Evolutionary conservation across 208 protist genomes (phyloP).

Genomic region (Leishmania martiniquensis): DNA sequence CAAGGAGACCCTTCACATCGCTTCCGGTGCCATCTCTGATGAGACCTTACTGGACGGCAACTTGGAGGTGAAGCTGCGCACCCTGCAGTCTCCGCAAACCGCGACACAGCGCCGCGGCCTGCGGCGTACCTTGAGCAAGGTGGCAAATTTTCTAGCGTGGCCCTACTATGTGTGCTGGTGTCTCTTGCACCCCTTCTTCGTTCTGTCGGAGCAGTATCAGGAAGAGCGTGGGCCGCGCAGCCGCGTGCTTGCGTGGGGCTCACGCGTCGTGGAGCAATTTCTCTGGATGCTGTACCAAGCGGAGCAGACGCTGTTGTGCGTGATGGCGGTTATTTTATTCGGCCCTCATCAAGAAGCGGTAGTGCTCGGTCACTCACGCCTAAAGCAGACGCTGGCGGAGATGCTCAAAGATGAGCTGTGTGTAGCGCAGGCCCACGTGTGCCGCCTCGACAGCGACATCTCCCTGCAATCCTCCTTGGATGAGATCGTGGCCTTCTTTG

Average conservation of each 20-base stretch:
- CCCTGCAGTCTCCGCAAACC: constrained; percentile 19
- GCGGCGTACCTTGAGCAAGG: background rate
- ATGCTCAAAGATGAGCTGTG: constrained; percentile 58
- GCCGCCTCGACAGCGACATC: constrained; percentile 58
- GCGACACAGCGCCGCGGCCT: background rate
- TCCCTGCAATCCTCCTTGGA: constrained; percentile 59
- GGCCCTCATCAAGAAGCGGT: constrained; percentile 59
- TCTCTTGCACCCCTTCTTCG: constrained; percentile 35
- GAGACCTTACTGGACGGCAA: constrained; percentile 41
- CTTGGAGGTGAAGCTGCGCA: constrained; percentile 28
- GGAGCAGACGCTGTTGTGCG: constrained; percentile 50
- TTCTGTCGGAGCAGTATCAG: constrained; percentile 53
- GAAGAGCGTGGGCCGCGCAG: constrained; percentile 32
- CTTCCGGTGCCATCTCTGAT: constrained; percentile 24
- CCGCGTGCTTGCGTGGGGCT: background rate
- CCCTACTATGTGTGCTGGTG: constrained; percentile 31
- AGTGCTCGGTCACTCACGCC: constrained; percentile 35
- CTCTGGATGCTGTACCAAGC: constrained; percentile 27
- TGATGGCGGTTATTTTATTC: constrained; percentile 79
- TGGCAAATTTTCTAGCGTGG: constrained; percentile 4
- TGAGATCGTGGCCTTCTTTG: constrained; percentile 61
- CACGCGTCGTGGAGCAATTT: constrained; percentile 20
- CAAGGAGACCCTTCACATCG: constrained; percentile 14
- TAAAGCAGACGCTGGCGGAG: constrained; percentile 36
- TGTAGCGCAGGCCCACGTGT: constrained; percentile 52